Evolutionary conservation across 768 basidiomycete genomes (phyloP), one percentile per base, ranked within the genome.

Genomic region (Rhodotorula babjevae): DNA sequence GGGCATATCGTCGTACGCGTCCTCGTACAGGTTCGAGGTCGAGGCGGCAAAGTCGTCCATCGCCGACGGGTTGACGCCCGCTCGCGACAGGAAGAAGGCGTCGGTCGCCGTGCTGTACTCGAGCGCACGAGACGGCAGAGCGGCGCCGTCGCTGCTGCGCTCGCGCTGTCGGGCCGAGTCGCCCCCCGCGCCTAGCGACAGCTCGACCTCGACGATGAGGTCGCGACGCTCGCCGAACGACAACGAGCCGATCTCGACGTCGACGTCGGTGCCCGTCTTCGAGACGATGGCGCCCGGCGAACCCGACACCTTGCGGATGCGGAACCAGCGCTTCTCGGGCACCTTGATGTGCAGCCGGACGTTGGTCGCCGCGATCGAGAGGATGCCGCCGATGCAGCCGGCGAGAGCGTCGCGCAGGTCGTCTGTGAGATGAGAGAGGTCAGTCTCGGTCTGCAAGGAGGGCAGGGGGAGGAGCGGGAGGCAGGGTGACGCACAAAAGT

Each of bases 281-380:
- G 90, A 87, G 47, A 98, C 85, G 80, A 98, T 90, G 16, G 90
- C 89, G 27, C 87, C 85, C 0, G 91, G 89, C 0, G 92, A 91
- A 2, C 96, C 96, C 29, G 90, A 90, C 63, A 98, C 91, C 81
- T 97, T 98, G 76, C 92, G 88, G 68, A 97, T 92, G 77, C 88
- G 87, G 87, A 98, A 98, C 53, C 90, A 88, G 78, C 90, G 87
- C 23, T 87, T 86, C 72, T 98, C 95, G 61, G 93, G 90, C 67
- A 95, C 90, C 81, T 89, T 90, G 83, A 99, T 88, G 82, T 97
- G 94, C 23, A 99, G 84, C 82, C 93, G 94, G 90, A 98, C 92
- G 81, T 90, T 89, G 68, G 90, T 84, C 68, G 96, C 81, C 2
- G 91, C 96, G 74, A 98, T 93, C 42, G 90, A 92, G 89, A 97